Evolutionary conservation across 2,329 filamentous ascomycete genomes (phyloP).

Genomic region (Davidsoniella eucalypti): DNA sequence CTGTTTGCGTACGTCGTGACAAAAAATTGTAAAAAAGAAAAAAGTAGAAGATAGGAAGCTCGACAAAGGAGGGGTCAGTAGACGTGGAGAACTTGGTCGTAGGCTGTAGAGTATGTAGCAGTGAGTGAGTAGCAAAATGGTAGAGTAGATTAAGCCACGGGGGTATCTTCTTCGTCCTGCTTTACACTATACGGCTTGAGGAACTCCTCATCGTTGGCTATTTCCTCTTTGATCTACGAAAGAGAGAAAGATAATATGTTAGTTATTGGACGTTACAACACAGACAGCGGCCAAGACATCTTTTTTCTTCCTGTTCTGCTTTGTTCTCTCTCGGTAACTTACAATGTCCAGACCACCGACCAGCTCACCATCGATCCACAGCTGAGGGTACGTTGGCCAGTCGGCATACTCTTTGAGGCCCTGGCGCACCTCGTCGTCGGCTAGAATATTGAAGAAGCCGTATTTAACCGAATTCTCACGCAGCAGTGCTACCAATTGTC

Average conservation of each 20-base stretch:
- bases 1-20: too few relatives aligned
- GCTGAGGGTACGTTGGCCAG: slow-evolving; percentile 93
- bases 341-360: slow-evolving; percentile 94
- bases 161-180: slow-evolving; percentile 23
- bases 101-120: background rate
- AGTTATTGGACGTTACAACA: background rate
- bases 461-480: slow-evolving; percentile 87
- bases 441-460: slow-evolving; percentile 97
- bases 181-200: slow-evolving; percentile 54
- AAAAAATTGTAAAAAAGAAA: background rate
- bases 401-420: slow-evolving; percentile 95
- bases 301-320: background rate
- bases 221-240: slow-evolving; percentile 74
- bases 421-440: slow-evolving; percentile 92
- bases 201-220: slow-evolving; percentile 70
- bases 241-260: background rate
- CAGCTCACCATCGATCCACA: slow-evolving; percentile 82
- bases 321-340: slow-evolving; percentile 25
- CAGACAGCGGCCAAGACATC: background rate
- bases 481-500: slow-evolving; percentile 73
- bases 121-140: background rate
- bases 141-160: background rate
- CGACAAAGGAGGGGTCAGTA: background rate
- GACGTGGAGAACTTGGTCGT: background rate
- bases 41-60: background rate